phyloP scores from a whole-genome alignment of 2,329 filamentous ascomycete genomes.

The Aureobasidium sp. region DNA sequence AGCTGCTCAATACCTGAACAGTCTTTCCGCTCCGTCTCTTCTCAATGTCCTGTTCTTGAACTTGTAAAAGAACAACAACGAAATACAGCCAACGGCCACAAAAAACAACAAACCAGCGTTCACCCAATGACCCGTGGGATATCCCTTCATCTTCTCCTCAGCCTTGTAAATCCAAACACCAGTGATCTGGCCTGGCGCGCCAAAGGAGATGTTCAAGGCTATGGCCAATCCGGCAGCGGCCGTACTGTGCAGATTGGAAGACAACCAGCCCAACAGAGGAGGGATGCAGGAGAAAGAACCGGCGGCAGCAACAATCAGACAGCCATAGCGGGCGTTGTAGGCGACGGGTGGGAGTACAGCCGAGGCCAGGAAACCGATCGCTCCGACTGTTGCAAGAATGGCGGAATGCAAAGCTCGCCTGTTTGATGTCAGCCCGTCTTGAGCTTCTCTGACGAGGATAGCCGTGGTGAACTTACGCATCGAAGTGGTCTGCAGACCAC shows the following conservation, averaged over 20 bases:
- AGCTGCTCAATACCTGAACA: constrained; percentile 11
- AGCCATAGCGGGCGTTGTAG: constrained; percentile 57
- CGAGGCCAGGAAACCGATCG: constrained; percentile 52
- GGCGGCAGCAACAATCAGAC: constrained; percentile 57
- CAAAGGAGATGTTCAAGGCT: constrained; percentile 60
- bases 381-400: constrained; percentile 41
- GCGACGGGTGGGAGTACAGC: constrained; percentile 52
- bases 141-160: constrained; percentile 50
- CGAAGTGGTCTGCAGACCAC: constrained; percentile 55
- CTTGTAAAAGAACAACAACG: constrained; percentile 49
- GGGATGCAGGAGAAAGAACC: constrained; percentile 62
- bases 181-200: constrained; percentile 60
- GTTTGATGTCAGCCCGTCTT: background rate
- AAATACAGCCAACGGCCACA: constrained; percentile 46
- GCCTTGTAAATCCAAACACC: constrained; percentile 68
- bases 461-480: constrained; percentile 28
- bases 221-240: constrained; percentile 59
- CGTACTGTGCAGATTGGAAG: constrained; percentile 57
- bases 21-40: background rate
- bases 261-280: constrained; percentile 61
- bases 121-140: constrained; percentile 62
- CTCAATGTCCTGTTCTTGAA: constrained; percentile 31
- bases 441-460: background rate
- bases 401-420: constrained; percentile 44
- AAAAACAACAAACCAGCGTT: constrained; percentile 54